Evolutionary conservation across 2,329 filamentous ascomycete species (phyloP).

Genomic region (Chrysoporthe cubensis): DNA sequence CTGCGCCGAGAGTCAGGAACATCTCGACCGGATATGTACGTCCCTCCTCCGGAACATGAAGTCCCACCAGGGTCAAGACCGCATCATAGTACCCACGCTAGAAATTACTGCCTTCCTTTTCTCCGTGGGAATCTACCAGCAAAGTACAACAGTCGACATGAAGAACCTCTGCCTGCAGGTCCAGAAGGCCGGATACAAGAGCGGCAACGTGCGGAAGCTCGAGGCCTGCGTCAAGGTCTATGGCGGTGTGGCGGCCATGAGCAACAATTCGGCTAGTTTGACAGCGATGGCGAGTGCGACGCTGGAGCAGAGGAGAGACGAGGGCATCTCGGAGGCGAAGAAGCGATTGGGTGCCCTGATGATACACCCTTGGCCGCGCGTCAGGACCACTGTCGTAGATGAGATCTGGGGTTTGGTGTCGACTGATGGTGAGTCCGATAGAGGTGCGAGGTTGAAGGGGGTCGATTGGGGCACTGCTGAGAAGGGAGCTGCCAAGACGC

Average conservation of each 20-base stretch:
- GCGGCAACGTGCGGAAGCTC: slow-evolving; percentile 79
- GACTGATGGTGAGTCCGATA: slow-evolving; percentile 35
- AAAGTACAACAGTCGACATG: slow-evolving; percentile 44
- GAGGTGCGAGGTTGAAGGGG: slow-evolving; percentile 48
- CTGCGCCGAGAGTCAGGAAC: slow-evolving; percentile 46
- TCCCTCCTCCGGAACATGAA: slow-evolving; percentile 60
- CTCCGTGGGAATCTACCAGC: slow-evolving; percentile 59
- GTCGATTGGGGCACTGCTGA: slow-evolving; percentile 63
- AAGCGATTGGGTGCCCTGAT: slow-evolving; percentile 75
- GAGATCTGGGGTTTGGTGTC: slow-evolving; percentile 57
- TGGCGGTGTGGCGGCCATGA: slow-evolving; percentile 61
- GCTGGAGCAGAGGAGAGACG: slow-evolving; percentile 40
- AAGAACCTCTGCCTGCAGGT: slow-evolving; percentile 69
- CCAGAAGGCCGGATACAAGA: slow-evolving; percentile 82
- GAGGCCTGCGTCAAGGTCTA: slow-evolving; percentile 82
- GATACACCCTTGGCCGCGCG: slow-evolving; percentile 79
- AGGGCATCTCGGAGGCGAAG: slow-evolving; percentile 57
- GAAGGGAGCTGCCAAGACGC: slow-evolving; percentile 47
- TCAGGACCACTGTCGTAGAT: slow-evolving; percentile 64
- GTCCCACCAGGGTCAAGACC: slow-evolving; percentile 62
- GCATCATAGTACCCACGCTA: slow-evolving; percentile 74
- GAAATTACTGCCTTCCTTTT: slow-evolving; percentile 80
- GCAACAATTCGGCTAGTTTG: slow-evolving; percentile 13
- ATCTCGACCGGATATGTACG: slow-evolving; percentile 50
- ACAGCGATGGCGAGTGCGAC: slow-evolving; percentile 30